These are phyloP conservation scores for Colletotrichum melonis DNA, from an alignment of 2,329 filamentous ascomycete species.

Conservation along the genomic window DNA sequence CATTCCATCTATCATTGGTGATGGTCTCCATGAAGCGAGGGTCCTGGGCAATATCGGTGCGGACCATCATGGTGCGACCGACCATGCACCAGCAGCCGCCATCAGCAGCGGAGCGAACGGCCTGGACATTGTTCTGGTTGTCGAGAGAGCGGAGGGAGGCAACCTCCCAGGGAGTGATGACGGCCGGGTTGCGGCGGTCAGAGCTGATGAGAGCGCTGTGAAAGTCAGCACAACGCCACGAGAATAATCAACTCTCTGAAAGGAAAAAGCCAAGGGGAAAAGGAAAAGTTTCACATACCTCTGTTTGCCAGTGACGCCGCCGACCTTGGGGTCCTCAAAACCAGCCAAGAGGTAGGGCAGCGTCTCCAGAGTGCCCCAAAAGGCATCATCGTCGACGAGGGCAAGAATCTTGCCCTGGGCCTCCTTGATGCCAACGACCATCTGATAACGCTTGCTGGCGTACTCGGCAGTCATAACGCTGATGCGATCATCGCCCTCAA, in stretches of 20 bases:
- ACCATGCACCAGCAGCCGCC: conserved; percentile 42
- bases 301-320: conserved; percentile 40
- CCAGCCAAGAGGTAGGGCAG: conserved; percentile 41
- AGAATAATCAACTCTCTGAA: not conserved
- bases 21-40: conserved; percentile 40
- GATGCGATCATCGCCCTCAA: conserved; percentile 26
- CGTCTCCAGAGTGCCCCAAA: conserved; percentile 33
- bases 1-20: conserved; percentile 38
- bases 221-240: not conserved
- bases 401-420: conserved; percentile 39
- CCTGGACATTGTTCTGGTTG: conserved; percentile 35
- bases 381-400: conserved; percentile 44
- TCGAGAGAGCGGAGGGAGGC: conserved; percentile 41
- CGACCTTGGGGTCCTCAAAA: conserved; percentile 40
- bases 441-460: conserved; percentile 43
- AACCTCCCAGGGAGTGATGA: conserved; percentile 43
- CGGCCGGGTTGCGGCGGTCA: conserved; percentile 31
- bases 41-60: conserved; percentile 39
- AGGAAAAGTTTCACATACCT: not conserved
- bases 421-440: conserved; percentile 38
- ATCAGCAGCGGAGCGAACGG: conserved; percentile 39
- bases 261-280: not conserved
- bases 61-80: conserved; percentile 43
- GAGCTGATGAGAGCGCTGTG: conserved; percentile 37
- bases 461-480: conserved; percentile 30